Conservation (phyloP, 176 grass and related monocot genomes). For the Ensete ventricosum region DNA sequence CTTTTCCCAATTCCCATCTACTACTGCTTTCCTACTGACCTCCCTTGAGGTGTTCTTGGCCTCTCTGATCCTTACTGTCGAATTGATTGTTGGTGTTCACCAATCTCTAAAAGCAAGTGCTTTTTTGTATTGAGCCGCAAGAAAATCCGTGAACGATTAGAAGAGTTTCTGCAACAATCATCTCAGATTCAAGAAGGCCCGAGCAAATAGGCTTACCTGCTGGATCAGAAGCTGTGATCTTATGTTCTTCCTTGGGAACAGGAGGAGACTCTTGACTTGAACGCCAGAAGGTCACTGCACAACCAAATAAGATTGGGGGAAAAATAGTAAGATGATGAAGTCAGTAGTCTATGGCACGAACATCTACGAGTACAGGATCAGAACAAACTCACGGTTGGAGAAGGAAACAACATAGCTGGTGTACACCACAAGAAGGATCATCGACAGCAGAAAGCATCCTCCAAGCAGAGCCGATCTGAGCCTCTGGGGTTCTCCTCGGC, state of each 20-base stretch:
- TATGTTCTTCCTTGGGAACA: background rate
- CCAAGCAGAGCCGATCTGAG: background rate
- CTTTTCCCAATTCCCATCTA: too few relatives aligned
- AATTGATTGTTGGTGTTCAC: too few relatives aligned
- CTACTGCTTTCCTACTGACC: too few relatives aligned
- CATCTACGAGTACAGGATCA: background rate
- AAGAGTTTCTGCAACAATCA: too few relatives aligned
- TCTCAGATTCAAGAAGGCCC: too few relatives aligned
- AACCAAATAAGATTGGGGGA: background rate
- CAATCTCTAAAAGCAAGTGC: too few relatives aligned
- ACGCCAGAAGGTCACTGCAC: background rate
- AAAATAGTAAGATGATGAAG: background rate
- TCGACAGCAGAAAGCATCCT: background rate
- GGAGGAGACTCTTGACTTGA: background rate
- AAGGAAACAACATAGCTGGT: background rate
- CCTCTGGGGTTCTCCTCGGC: background rate
- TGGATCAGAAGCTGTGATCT: background rate
- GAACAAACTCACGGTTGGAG: background rate
- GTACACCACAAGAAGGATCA: background rate
- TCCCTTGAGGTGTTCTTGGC: too few relatives aligned
- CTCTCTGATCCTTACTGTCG: too few relatives aligned
- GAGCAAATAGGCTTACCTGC: background rate
- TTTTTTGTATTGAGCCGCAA: too few relatives aligned
- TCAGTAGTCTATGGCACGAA: background rate
- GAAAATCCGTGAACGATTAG: too few relatives aligned